Evolutionary conservation across 805 yeast species (phyloP).

Genomic region (Wickerhamiella azyma): DNA sequence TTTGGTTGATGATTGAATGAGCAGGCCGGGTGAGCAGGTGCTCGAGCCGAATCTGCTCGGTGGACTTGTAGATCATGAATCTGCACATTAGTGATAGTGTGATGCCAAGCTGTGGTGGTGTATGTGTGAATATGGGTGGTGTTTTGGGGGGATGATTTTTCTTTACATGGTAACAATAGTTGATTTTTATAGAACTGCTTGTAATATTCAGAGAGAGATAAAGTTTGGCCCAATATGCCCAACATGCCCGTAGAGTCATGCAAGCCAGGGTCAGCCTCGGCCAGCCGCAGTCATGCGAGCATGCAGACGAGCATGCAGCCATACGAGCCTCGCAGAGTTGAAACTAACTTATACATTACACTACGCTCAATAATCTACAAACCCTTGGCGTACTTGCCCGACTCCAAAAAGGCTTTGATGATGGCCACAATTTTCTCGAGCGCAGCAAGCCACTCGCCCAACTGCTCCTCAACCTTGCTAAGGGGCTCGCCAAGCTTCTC

Average conservation of each 20-base stretch:
- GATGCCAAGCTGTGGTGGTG: not conserved
- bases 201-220: no score
- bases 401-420: slow-evolving; percentile 59
- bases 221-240: no score
- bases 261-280: no score
- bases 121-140: no score
- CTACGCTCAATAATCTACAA: slow-evolving; percentile 30
- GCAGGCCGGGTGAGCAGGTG: slow-evolving; percentile 88
- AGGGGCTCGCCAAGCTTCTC: slow-evolving; percentile 52
- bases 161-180: no score
- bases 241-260: no score
- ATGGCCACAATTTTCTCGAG: slow-evolving; percentile 59
- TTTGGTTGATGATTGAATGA: slow-evolving; percentile 92
- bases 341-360: no score
- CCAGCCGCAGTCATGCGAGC: no score
- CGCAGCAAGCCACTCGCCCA: slow-evolving; percentile 61
- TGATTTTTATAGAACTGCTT: no score
- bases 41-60: slow-evolving; percentile 73
- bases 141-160: no score
- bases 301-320: no score
- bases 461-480: slow-evolving; percentile 48
- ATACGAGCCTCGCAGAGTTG: no score
- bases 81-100: slow-evolving; percentile 61
- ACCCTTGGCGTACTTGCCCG: slow-evolving; percentile 83
- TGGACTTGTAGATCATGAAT: slow-evolving; percentile 81